Percentiles rank a stretch among this genome's conserved stretches.
Evolutionary conservation across 257 asterid species (phyloP).

Genomic region (Striga asiatica): DNA sequence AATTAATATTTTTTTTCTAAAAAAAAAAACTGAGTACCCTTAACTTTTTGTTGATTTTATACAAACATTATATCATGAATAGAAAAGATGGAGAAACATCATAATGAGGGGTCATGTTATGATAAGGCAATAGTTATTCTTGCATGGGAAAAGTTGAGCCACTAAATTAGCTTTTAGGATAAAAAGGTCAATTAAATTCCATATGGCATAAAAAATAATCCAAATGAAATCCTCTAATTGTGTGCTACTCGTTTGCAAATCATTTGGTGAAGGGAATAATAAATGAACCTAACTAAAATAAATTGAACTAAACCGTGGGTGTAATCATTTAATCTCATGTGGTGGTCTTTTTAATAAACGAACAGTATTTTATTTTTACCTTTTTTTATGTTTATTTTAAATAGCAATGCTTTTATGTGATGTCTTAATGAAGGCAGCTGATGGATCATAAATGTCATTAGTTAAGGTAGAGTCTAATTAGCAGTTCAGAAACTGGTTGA

Average conservation of each 20-base stretch:
- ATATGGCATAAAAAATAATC: neutral
- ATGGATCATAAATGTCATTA: no score
- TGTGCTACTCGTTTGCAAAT: neutral
- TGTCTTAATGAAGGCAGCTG: neutral
- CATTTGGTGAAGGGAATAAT: neutral
- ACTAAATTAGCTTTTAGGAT: neutral
- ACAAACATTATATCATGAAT: neutral
- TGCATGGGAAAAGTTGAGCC: neutral
- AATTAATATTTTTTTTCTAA: no score
- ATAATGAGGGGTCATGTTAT: slow-evolving; percentile 1
- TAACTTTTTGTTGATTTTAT: neutral
- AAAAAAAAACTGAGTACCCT: neutral
- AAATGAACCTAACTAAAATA: neutral
- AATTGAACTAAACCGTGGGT: neutral
- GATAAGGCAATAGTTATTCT: neutral
- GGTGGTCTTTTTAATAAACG: neutral
- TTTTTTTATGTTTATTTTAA: slow-evolving; percentile 4
- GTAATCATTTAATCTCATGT: slow-evolving; percentile 37
- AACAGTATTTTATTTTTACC: neutral
- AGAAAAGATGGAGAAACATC: neutral
- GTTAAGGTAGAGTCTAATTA: no score
- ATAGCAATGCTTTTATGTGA: no score
- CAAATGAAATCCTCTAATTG: neutral
- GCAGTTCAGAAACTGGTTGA: no score
- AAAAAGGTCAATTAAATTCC: neutral